Evolutionary conservation across 116 monocot species (phyloP), one percentile per base, ranked within the genome.

Genomic region (Posidonia oceanica): DNA sequence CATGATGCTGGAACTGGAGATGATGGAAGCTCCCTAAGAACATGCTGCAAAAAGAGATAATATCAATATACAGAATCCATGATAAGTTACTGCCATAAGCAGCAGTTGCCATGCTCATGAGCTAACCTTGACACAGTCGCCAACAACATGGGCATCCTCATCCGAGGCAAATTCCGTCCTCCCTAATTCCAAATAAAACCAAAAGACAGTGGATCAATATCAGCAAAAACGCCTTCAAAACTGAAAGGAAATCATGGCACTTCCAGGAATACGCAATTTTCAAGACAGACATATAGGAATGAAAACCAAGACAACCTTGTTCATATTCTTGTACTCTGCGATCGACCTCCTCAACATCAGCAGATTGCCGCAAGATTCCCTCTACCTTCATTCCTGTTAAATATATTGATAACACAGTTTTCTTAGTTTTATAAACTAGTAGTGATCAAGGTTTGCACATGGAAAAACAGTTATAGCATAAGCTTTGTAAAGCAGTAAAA

Each of bases 1-100:
- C 96, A 97, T 42, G 96, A 89, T 72, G 92, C 96, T 71, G 96
- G 96, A 75, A 97, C 96, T 4, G 96, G 96, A 73, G 96, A 97
- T 65, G 96, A 97, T 73, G 96, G 96, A 58, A 97, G 83, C 85
- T 96, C 91, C 54, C 96, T 79, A 7, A 96, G 87, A 78, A 96
- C 87, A 89, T 96, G 91, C 96, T 96, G 80, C 54, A 17, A 62
- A 80, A 54, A 67, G 29, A 7, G 48, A 36, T 18, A 57, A 40
- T 41, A 1, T 51, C 52, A 70, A 39, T 39, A 20, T 5, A 56
- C 4, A 41, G 56, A 41, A 21, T 21, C 61, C 39, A 63, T 21
- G 42, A 48, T 7, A 12, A 7, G 12, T 48, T 48, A 10, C 3
- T 7, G 7, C 12, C 29, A 48, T 10, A 48, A 48, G 3, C 12